Evolutionary conservation across 2,329 filamentous ascomycete species (phyloP).

Genomic region (Alternaria viburni): DNA sequence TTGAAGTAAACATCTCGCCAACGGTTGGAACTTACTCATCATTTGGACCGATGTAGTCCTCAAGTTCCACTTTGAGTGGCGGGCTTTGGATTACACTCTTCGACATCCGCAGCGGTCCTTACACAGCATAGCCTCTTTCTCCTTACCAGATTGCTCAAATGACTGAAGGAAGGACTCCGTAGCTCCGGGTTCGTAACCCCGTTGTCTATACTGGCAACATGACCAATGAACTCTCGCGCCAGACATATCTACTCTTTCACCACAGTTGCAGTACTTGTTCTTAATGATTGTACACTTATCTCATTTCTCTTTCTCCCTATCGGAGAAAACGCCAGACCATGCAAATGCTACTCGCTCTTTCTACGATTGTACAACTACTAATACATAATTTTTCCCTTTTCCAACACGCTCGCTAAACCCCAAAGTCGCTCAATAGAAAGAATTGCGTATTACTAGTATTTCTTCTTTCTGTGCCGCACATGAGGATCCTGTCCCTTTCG

Average conservation of each 20-base stretch:
- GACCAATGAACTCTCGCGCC: not conserved
- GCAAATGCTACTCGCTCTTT: not conserved
- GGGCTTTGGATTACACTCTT: not conserved
- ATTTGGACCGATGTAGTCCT: not conserved
- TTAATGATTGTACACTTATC: not conserved
- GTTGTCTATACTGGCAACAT: not conserved
- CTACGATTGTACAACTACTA: conserved; percentile 1
- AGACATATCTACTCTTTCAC: not conserved
- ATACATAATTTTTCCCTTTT: not conserved
- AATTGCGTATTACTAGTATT: conserved; percentile 19
- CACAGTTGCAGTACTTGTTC: not conserved
- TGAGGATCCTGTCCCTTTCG: conserved; percentile 42
- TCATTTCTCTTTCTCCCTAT: not conserved
- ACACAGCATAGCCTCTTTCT: not conserved
- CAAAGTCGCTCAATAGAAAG: not conserved
- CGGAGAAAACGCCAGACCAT: not conserved
- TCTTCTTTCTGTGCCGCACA: conserved; percentile 37
- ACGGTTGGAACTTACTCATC: not conserved
- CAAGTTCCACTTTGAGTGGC: not conserved
- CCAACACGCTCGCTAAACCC: not conserved
- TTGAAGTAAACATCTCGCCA: not conserved
- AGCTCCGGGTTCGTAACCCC: not conserved
- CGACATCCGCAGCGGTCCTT: not conserved
- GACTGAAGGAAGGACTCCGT: too few relatives aligned
- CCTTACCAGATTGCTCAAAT: too few relatives aligned